Evolutionary conservation across 2,329 filamentous ascomycete genomes (phyloP).

Genomic region (Phoma sp.): DNA sequence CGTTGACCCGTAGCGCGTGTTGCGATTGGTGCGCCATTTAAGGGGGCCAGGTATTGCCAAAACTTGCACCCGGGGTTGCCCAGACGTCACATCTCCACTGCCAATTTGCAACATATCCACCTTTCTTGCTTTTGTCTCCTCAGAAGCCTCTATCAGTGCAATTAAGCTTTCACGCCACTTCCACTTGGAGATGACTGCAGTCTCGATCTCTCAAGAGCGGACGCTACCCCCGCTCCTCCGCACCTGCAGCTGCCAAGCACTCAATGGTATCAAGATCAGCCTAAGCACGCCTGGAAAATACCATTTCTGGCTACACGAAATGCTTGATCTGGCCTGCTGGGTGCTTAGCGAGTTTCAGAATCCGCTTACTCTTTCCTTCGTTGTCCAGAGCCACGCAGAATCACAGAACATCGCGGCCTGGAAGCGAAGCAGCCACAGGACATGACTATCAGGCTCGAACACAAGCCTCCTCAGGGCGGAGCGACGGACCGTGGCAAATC

Average conservation of each 20-base stretch:
- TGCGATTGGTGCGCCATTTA: constrained; percentile 3
- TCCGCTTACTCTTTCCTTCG: constrained; percentile 29
- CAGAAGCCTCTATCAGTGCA: background rate
- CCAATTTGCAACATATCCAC: constrained; percentile 14
- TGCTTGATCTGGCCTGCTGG: constrained; percentile 17
- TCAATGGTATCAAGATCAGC: constrained; percentile 24
- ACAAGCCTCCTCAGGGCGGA: constrained; percentile 20
- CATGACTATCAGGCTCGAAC: constrained; percentile 24
- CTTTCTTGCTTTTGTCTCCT: constrained; percentile 5
- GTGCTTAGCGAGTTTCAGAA: constrained; percentile 41
- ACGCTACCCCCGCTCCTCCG: constrained; percentile 21
- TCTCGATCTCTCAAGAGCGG: background rate
- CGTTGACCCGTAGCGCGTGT: background rate
- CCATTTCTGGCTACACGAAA: constrained; percentile 10
- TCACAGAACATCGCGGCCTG: constrained; percentile 14
- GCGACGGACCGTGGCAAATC: constrained; percentile 23
- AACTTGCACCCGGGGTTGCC: constrained; percentile 2
- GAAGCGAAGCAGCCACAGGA: constrained; percentile 18
- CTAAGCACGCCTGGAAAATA: constrained; percentile 23
- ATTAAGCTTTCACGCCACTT: constrained; percentile 16
- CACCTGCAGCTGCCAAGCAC: constrained; percentile 33
- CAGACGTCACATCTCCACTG: constrained; percentile 15
- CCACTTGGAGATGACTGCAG: background rate
- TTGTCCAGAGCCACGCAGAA: constrained; percentile 21
- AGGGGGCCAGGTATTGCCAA: constrained; percentile 8